Percentiles rank a stretch among this genome's conserved stretches.
Evolutionary conservation across 805 yeast genomes (phyloP).

Genomic region (Myxozyma vanderwaltii): DNA sequence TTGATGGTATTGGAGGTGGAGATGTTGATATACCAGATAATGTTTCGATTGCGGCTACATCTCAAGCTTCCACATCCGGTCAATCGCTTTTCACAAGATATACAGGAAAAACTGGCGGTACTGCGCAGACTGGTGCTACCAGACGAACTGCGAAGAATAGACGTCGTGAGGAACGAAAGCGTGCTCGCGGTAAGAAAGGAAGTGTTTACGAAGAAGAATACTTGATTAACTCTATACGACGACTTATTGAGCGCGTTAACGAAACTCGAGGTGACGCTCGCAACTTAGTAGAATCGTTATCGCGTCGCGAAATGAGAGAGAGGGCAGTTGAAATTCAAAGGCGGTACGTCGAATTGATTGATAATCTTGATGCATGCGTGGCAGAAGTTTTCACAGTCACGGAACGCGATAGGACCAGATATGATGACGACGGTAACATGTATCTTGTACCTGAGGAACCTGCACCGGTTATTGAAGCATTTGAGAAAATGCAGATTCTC

Average conservation of each 20-base stretch:
- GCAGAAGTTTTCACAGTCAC: constrained; percentile 78
- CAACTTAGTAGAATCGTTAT: constrained; percentile 69
- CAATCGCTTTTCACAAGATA: constrained; percentile 94
- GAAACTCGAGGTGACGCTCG: constrained; percentile 75
- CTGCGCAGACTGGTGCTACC: constrained; percentile 95
- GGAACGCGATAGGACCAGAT: constrained; percentile 83
- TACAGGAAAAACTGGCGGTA: constrained; percentile 93
- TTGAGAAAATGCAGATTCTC: constrained; percentile 24
- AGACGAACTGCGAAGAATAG: constrained; percentile 88
- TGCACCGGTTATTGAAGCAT: constrained; percentile 21
- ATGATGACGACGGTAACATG: constrained; percentile 84
- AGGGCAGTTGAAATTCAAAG: constrained; percentile 83
- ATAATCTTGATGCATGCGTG: constrained; percentile 59
- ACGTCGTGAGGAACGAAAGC: constrained; percentile 92
- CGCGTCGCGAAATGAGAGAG: constrained; percentile 69
- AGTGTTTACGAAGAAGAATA: constrained; percentile 97
- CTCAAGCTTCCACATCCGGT: constrained; percentile 76
- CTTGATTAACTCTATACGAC: constrained; percentile 80
- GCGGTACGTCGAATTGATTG: constrained; percentile 59
- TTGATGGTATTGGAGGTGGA: constrained; percentile 52
- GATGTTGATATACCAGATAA: constrained; percentile 79
- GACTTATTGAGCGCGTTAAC: constrained; percentile 79
- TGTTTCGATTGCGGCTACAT: constrained; percentile 88
- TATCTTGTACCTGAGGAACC: constrained; percentile 46
- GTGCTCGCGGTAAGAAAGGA: constrained; percentile 96